Evolutionary conservation across 495 filamentous ascomycete genomes (phyloP).

Genomic region (Lophiotrema nucula): DNA sequence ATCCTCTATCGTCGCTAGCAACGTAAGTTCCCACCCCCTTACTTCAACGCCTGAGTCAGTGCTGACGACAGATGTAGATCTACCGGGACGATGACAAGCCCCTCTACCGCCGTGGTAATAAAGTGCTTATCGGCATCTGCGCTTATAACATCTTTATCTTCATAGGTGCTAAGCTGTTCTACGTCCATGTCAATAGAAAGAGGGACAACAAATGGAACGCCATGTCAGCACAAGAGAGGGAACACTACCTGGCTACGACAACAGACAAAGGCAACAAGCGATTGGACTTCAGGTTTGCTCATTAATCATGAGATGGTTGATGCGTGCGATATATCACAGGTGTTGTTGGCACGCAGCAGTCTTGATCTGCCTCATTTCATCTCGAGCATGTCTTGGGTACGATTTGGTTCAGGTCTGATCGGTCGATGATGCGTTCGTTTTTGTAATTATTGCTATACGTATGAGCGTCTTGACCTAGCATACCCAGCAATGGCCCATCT

Average conservation of each 20-base stretch:
- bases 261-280: background rate
- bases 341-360: too few species aligned
- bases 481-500: too few species aligned
- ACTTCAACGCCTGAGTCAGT: slow-evolving; percentile 42
- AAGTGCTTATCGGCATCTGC: slow-evolving; percentile 4
- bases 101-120: slow-evolving; percentile 10
- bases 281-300: slow-evolving; percentile 6
- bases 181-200: slow-evolving; percentile 2
- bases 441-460: too few species aligned
- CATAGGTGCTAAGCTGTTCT: slow-evolving; percentile 6
- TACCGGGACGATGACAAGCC: slow-evolving; percentile 19
- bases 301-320: too few species aligned
- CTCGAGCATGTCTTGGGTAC: too few species aligned
- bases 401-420: too few species aligned
- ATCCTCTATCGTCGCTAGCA: background rate
- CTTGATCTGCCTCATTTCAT: too few species aligned
- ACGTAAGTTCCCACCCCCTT: background rate
- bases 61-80: slow-evolving; percentile 58
- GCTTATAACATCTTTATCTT: slow-evolving; percentile 5
- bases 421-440: too few species aligned
- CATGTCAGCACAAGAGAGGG: background rate
- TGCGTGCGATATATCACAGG: too few species aligned
- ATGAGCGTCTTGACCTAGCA: too few species aligned
- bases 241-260: background rate
- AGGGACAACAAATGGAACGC: slow-evolving; percentile 1